Evolutionary conservation across 352 stramenopile species (phyloP).

Genomic region (Globisporangium cederbergense): DNA sequence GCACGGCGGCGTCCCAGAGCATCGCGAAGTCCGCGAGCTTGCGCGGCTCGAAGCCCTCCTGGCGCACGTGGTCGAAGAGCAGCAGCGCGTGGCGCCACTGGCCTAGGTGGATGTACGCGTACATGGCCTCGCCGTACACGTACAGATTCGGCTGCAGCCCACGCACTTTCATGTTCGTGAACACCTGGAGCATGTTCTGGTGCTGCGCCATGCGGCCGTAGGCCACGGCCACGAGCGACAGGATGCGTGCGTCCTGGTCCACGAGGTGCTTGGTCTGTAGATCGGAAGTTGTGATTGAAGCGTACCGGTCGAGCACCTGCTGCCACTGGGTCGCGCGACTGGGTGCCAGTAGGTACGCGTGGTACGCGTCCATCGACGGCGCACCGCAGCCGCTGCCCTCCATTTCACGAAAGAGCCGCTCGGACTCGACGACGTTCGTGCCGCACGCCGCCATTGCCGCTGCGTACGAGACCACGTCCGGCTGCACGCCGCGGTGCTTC

Average conservation of each 20-base stretch:
- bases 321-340: conserved; percentile 22
- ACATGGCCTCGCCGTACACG: conserved; percentile 69
- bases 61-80: conserved; percentile 69
- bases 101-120: conserved; percentile 56
- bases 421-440: conserved; percentile 32
- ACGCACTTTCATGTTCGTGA: conserved; percentile 71
- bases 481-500: conserved; percentile 28
- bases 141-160: conserved; percentile 62
- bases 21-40: conserved; percentile 40
- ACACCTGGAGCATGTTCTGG: conserved; percentile 58
- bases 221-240: conserved; percentile 59
- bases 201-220: conserved; percentile 38
- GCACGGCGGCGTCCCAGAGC: conserved; percentile 62
- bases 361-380: conserved; percentile 24
- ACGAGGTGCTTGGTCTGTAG: conserved; percentile 21
- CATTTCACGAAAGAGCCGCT: conserved; percentile 46
- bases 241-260: conserved; percentile 49
- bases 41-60: conserved; percentile 37
- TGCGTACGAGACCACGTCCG: conserved; percentile 53
- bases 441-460: conserved; percentile 55
- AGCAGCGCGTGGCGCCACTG: conserved; percentile 70
- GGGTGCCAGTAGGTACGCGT: conserved; percentile 27
- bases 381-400: conserved; percentile 1
- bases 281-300: conserved; percentile 7
- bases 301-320: conserved; percentile 18